Conservation (phyloP, 768 basidiomycete species). For the Calocybe cyanea region DNA sequence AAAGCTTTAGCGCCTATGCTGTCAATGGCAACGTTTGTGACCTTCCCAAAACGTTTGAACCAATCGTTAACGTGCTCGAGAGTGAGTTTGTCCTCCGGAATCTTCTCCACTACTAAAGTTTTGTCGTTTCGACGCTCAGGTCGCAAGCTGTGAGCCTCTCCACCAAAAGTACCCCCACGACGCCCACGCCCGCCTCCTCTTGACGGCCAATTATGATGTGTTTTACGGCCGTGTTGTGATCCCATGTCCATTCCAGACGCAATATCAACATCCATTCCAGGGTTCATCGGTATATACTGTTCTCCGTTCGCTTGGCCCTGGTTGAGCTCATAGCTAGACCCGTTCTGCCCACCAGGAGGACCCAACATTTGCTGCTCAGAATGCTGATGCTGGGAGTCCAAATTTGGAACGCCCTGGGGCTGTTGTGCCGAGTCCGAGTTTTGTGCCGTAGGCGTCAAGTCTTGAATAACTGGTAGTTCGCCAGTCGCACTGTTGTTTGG, state of each 20-base stretch:
- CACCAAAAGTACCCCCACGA: slow-evolving; percentile 54
- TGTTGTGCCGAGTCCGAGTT: slow-evolving; percentile 26
- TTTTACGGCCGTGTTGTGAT: slow-evolving; percentile 22
- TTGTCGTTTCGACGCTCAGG: slow-evolving; percentile 67
- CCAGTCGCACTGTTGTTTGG: slow-evolving; percentile 48
- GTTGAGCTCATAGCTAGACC: slow-evolving; percentile 15
- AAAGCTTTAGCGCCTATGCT: slow-evolving; percentile 70
- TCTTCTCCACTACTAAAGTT: slow-evolving; percentile 92
- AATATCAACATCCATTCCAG: slow-evolving; percentile 29
- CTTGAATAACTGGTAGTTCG: slow-evolving; percentile 81
- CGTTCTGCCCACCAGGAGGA: slow-evolving; percentile 10
- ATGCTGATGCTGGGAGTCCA: slow-evolving; percentile 25
- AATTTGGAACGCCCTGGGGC: slow-evolving; percentile 19
- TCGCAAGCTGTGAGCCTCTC: slow-evolving; percentile 63
- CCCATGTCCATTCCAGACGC: slow-evolving; percentile 29
- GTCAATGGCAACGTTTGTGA: slow-evolving; percentile 91
- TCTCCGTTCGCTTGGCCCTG: slow-evolving; percentile 19
- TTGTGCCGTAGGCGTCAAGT: slow-evolving; percentile 60
- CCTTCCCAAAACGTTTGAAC: slow-evolving; percentile 90
- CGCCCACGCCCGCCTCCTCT: slow-evolving; percentile 38
- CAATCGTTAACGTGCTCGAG: slow-evolving; percentile 78
- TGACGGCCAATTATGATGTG: slow-evolving; percentile 26
- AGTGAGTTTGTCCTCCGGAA: slow-evolving; percentile 78
- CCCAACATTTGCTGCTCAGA: slow-evolving; percentile 14
- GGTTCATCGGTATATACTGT: slow-evolving; percentile 20